Conservation (phyloP, 495 filamentous ascomycete species). For the Aspergillus carlsbadensis region DNA sequence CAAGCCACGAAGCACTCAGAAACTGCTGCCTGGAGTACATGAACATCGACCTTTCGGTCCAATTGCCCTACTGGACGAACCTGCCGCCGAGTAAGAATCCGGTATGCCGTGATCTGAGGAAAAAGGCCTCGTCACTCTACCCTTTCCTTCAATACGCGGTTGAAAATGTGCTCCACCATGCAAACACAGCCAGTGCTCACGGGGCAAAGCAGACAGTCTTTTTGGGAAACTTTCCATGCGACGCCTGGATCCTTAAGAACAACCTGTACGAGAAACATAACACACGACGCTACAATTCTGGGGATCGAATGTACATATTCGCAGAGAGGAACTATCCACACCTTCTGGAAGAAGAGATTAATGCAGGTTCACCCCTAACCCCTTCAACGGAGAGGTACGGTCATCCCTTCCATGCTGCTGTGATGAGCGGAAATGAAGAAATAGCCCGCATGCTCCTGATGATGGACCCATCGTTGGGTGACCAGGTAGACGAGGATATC, state of each 20-base stretch:
- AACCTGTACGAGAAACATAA: constrained; percentile 37
- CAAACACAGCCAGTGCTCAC: constrained; percentile 31
- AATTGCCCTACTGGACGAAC: not conserved
- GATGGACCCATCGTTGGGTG: too few species aligned
- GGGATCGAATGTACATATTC: constrained; percentile 47
- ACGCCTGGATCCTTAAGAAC: constrained; percentile 34
- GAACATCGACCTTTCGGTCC: constrained; percentile 6
- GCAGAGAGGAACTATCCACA: constrained; percentile 27
- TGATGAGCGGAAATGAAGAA: too few species aligned
- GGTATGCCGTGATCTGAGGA: not conserved
- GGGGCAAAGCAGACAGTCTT: constrained; percentile 36
- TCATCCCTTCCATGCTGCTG: too few species aligned
- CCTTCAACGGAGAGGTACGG: too few species aligned
- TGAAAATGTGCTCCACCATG: constrained; percentile 43
- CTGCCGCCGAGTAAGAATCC: not conserved
- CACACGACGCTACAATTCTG: constrained; percentile 32
- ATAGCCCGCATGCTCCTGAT: too few species aligned
- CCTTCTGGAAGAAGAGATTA: not conserved
- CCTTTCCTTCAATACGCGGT: constrained; percentile 49
- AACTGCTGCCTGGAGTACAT: constrained; percentile 33
- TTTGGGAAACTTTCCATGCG: constrained; percentile 33
- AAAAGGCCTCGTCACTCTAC: not conserved
- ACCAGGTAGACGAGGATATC: too few species aligned
- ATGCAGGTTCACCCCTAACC: too few species aligned
- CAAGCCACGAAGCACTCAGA: constrained; percentile 36